Percentiles rank a stretch among this genome's conserved stretches.
Conservation (phyloP, 805 yeast genomes). For the Jamesozyma hellenica region DNA sequence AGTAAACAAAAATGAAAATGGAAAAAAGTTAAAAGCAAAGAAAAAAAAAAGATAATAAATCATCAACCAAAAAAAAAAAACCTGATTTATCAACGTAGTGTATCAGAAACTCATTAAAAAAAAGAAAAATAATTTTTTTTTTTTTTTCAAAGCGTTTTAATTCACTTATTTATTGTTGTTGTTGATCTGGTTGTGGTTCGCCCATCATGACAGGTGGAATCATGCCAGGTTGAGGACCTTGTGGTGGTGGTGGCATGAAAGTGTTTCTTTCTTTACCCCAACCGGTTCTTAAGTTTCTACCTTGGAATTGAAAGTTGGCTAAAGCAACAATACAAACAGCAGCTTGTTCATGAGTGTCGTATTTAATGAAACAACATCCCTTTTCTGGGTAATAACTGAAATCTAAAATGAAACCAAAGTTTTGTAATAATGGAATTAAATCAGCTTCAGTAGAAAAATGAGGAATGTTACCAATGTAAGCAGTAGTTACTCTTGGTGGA, state of each 20-base stretch:
- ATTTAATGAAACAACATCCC: constrained; percentile 84
- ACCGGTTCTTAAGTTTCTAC: constrained; percentile 70
- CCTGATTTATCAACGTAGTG: not conserved
- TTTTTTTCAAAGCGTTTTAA: constrained; percentile 8
- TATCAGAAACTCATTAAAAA: not conserved
- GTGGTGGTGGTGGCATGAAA: constrained; percentile 24
- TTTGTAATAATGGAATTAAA: constrained; percentile 61
- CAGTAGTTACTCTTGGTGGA: constrained; percentile 61
- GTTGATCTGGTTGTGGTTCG: constrained; percentile 5
- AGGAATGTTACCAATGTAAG: constrained; percentile 77
- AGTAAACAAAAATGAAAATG: not conserved
- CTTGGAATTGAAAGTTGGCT: constrained; percentile 58
- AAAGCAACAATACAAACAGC: constrained; percentile 79
- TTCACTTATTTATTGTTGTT: constrained; percentile 2
- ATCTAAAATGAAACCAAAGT: constrained; percentile 74
- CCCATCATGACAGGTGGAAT: constrained; percentile 6
- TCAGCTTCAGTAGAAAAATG: constrained; percentile 67
- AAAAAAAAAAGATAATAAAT: not conserved
- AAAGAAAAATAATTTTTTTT: not conserved
- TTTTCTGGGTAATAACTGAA: constrained; percentile 68
- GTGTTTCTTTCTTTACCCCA: constrained; percentile 66
- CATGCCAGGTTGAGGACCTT: constrained; percentile 8
- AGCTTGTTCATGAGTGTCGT: constrained; percentile 79
- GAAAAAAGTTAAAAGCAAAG: not conserved
- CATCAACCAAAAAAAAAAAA: not conserved